Percentiles rank a stretch among this genome's conserved stretches.
Evolutionary conservation across 179 eudicot genomes (phyloP).

Genomic region (Gypsophila paniculata): DNA sequence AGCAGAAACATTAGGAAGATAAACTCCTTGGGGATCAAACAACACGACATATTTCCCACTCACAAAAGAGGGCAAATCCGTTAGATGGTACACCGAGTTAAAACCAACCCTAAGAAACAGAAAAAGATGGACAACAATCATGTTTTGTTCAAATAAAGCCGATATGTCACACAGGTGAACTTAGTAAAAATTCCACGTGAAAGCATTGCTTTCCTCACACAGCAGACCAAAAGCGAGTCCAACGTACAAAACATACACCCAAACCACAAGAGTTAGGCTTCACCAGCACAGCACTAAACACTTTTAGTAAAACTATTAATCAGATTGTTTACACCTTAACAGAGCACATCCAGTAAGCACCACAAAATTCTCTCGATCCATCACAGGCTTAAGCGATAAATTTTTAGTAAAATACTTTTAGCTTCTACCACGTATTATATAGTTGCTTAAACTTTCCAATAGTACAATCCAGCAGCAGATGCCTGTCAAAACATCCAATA

Average conservation of each 20-base stretch:
- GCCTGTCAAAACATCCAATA: too few relatives aligned
- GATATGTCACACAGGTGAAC: not conserved
- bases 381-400: not conserved
- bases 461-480: too few relatives aligned
- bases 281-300: not conserved
- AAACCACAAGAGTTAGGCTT: not conserved
- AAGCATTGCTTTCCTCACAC: not conserved
- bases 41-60: conserved; percentile 88
- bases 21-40: conserved; percentile 94
- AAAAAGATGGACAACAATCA: conserved; percentile 20
- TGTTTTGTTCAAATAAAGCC: not conserved
- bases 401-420: not conserved
- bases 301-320: not conserved
- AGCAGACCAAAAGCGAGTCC: not conserved
- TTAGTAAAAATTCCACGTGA: conserved; percentile 10
- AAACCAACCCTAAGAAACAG: conserved; percentile 77
- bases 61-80: conserved; percentile 97
- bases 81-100: conserved; percentile 96
- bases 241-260: conserved; percentile 3
- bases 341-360: not conserved
- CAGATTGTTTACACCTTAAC: not conserved
- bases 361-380: not conserved
- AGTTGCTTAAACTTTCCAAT: too few relatives aligned
- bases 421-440: not conserved
- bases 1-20: conserved; percentile 89